Evolutionary conservation across 345 rosid genomes (phyloP).

Genomic region (Citrus trifoliata): DNA sequence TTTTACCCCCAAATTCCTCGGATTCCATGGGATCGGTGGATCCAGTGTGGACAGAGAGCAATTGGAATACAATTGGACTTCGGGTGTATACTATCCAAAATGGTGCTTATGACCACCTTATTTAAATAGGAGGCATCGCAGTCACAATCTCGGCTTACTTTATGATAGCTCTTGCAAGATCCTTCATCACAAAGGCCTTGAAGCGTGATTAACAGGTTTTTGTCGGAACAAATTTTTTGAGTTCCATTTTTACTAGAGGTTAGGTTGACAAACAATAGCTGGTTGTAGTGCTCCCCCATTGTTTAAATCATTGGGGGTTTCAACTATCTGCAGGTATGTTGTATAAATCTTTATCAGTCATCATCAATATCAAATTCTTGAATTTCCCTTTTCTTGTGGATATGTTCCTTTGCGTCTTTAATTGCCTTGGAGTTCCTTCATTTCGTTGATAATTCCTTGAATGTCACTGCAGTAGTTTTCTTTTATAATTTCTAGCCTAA

Average conservation of each 20-base stretch:
- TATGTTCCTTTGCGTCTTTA: too few relatives aligned
- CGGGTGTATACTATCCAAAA: conserved; percentile 65
- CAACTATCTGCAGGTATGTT: too few relatives aligned
- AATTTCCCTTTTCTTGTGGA: too few relatives aligned
- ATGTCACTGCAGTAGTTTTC: too few relatives aligned
- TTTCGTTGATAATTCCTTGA: too few relatives aligned
- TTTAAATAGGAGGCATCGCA: conserved; percentile 56
- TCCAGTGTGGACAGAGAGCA: conserved; percentile 97
- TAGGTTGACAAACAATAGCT: not conserved
- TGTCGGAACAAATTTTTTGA: not conserved
- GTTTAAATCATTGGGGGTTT: not conserved
- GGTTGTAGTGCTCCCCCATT: not conserved
- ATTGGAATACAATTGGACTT: conserved; percentile 68
- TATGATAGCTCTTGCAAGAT: conserved; percentile 41
- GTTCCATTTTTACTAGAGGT: not conserved
- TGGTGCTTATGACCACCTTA: conserved; percentile 55
- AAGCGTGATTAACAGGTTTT: conserved; percentile 68
- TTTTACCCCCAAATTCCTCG: conserved; percentile 58
- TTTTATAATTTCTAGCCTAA: too few relatives aligned
- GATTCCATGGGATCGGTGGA: conserved; percentile 75
- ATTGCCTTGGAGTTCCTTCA: too few relatives aligned
- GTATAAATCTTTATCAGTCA: too few relatives aligned
- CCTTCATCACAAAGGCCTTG: conserved; percentile 59
- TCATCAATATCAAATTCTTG: too few relatives aligned
- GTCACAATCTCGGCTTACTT: conserved; percentile 63